phyloP scores from a whole-genome alignment of 805 yeast species.

The Candida xiaguanensis region DNA sequence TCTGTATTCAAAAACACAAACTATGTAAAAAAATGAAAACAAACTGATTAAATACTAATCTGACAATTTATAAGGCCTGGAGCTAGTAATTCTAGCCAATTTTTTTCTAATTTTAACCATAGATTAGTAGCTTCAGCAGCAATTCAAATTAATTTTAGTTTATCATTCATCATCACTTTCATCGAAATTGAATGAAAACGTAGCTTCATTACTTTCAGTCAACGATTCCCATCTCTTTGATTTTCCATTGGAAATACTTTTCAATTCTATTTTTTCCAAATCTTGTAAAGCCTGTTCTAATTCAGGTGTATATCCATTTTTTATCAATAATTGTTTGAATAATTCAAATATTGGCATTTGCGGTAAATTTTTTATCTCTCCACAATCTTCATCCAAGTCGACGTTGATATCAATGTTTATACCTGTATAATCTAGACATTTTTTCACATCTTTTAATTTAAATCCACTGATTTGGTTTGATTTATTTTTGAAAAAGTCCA shows the following conservation, averaged over 20 bases:
- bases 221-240: slow-evolving; percentile 55
- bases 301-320: slow-evolving; percentile 32
- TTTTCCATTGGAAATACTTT: slow-evolving; percentile 26
- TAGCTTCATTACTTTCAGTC: slow-evolving; percentile 14
- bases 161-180: slow-evolving; percentile 21
- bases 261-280: slow-evolving; percentile 30
- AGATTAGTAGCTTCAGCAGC: no score
- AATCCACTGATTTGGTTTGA: slow-evolving; percentile 79
- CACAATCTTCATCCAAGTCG: slow-evolving; percentile 53
- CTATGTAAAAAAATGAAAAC: no score
- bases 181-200: slow-evolving; percentile 32
- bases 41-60: no score
- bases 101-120: no score
- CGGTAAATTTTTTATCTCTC: slow-evolving; percentile 43
- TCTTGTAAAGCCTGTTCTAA: slow-evolving; percentile 29
- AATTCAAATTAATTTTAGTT: no score
- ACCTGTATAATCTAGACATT: slow-evolving; percentile 21
- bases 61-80: no score
- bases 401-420: slow-evolving; percentile 19
- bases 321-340: slow-evolving; percentile 49
- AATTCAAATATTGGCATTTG: slow-evolving; percentile 60
- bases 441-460: slow-evolving; percentile 49
- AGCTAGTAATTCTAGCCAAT: no score
- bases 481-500: slow-evolving; percentile 65
- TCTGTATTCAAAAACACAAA: no score